Evolutionary conservation across 805 yeast species (phyloP).

Genomic region (Ogataea paradorogensis): DNA sequence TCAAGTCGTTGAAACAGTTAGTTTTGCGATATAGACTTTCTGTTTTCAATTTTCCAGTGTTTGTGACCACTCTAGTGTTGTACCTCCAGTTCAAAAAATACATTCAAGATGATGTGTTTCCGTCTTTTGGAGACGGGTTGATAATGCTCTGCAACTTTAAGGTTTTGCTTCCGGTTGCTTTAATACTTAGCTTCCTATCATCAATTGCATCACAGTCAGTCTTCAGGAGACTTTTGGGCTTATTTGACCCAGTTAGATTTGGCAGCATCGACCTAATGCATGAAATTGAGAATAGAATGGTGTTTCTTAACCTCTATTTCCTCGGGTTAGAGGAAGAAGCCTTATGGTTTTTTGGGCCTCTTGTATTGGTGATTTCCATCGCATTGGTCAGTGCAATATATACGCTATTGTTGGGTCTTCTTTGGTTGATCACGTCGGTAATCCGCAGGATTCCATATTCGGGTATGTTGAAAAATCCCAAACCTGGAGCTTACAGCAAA

Average conservation of each 20-base stretch:
- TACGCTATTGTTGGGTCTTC: constrained; percentile 26
- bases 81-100: constrained; percentile 53
- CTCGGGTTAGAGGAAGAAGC: constrained; percentile 62
- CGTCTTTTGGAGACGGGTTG: constrained; percentile 47
- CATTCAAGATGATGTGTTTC: constrained; percentile 37
- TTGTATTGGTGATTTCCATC: constrained; percentile 47
- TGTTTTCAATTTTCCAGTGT: constrained; percentile 65
- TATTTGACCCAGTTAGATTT: constrained; percentile 53
- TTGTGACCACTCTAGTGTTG: constrained; percentile 50
- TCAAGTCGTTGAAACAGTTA: constrained; percentile 61
- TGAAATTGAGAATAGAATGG: constrained; percentile 35
- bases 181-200: constrained; percentile 36
- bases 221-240: constrained; percentile 39
- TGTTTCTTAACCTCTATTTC: constrained; percentile 53
- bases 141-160: constrained; percentile 33
- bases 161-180: constrained; percentile 27
- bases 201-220: constrained; percentile 34
- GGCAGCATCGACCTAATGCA: constrained; percentile 44
- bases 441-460: constrained; percentile 14
- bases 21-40: constrained; percentile 77
- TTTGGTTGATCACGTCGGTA: constrained; percentile 25
- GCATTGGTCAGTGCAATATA: constrained; percentile 41
- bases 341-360: constrained; percentile 57
- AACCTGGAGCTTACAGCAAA: constrained; percentile 13
- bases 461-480: constrained; percentile 2